Conservation (phyloP, 805 yeast genomes). For the Kuraishia cidri region DNA sequence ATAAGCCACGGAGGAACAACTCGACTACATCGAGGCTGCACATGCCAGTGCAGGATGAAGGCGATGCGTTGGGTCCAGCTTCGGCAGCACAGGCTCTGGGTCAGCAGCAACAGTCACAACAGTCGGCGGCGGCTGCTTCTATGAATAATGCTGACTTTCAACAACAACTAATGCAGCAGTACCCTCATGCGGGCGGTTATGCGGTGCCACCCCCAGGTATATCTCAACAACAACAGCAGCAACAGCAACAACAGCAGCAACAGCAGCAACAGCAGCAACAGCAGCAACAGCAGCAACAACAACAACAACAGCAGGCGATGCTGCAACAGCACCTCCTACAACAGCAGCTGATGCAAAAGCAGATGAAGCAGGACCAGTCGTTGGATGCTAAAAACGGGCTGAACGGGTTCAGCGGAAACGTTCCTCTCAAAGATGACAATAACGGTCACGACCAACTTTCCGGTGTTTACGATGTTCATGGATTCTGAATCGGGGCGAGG, state of each 20-base stretch:
- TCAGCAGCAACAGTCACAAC: slow-evolving; percentile 8
- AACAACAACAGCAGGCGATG: slow-evolving; percentile 5
- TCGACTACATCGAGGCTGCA: background rate
- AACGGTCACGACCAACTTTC: background rate
- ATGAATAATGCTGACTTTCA: background rate
- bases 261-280: slow-evolving; percentile 3
- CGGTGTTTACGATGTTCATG: slow-evolving; percentile 1
- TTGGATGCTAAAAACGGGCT: background rate
- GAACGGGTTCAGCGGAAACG: background rate
- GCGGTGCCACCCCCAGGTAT: slow-evolving; percentile 3
- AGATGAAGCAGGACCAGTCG: slow-evolving; percentile 1
- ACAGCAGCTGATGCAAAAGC: slow-evolving; percentile 6
- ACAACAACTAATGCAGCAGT: no score
- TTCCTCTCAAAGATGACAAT: background rate
- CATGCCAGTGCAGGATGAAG: background rate
- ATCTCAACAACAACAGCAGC: slow-evolving; percentile 8
- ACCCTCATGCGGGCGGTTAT: no score
- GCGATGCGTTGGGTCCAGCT: no score
- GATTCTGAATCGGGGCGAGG: no score
- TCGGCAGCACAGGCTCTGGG: no score
- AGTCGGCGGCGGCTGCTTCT: background rate
- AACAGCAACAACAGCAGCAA: slow-evolving; percentile 8
- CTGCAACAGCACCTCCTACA: slow-evolving; percentile 6
- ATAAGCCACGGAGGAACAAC: slow-evolving; percentile 33
- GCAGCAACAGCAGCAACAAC: slow-evolving; percentile 8